Conservation (phyloP, 75 land plant genomes). For the Cupressus sempervirens region DNA sequence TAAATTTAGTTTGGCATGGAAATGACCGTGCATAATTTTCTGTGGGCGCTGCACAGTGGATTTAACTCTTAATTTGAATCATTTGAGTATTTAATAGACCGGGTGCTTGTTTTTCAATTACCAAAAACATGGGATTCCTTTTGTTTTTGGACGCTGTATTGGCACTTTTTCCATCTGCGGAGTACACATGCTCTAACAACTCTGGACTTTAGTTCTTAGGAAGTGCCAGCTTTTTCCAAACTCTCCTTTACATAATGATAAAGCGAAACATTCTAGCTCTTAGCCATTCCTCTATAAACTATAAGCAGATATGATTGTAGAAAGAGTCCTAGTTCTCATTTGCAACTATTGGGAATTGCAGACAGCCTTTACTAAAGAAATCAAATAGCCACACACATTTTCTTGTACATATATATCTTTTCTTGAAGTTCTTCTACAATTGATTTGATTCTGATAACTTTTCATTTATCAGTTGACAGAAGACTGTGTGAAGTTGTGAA, state of each 20-base stretch:
- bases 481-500: not conserved
- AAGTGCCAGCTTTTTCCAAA: not conserved
- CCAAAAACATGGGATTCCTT: no score
- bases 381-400: not conserved
- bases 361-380: not conserved
- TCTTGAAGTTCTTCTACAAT: not conserved
- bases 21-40: no score
- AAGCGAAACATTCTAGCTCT: not conserved
- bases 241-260: not conserved
- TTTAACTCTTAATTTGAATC: no score
- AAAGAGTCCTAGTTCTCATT: not conserved
- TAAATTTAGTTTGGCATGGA: no score
- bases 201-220: not conserved
- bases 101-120: no score
- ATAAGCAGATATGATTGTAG: not conserved
- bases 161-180: no score
- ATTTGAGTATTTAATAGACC: no score
- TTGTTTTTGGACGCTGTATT: no score
- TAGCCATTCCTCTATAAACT: not conserved
- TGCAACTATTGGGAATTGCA: not conserved
- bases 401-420: not conserved
- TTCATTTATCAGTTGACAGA: not conserved
- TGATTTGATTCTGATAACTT: not conserved
- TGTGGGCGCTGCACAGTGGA: no score
- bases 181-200: not conserved